phyloP scores from a whole-genome alignment of 129 eudicot genomes.

The Flaveria trinervia region DNA sequence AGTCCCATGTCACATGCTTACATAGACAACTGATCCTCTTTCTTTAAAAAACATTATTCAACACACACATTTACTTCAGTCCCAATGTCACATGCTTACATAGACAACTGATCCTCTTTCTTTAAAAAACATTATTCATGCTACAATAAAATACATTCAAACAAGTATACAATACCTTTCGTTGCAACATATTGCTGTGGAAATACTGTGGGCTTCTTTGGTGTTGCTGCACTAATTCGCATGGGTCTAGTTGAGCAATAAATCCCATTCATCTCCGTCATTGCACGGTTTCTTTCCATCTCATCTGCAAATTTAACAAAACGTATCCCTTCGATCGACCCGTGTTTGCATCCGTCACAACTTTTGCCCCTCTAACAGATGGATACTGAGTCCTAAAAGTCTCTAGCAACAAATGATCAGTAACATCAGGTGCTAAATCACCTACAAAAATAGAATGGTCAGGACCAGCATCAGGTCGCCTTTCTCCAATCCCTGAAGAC shows the following conservation, averaged over 20 bases:
- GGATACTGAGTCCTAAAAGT: constrained; percentile 81
- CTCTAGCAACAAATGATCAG: constrained; percentile 86
- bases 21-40: background rate
- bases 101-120: background rate
- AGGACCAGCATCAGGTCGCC: constrained; percentile 77
- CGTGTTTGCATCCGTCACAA: constrained; percentile 86
- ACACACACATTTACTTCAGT: constrained; percentile 9
- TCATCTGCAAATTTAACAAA: constrained; percentile 98
- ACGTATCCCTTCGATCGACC: constrained; percentile 96
- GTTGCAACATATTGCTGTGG: constrained; percentile 72
- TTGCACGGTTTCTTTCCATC: constrained; percentile 85
- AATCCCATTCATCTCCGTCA: constrained; percentile 92
- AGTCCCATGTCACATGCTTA: background rate
- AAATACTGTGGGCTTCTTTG: constrained; percentile 72
- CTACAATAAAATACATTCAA: background rate
- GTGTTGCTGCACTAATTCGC: constrained; percentile 98
- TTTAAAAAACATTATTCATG: background rate
- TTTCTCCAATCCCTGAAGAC: constrained; percentile 90
- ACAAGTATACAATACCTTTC: constrained; percentile 49
- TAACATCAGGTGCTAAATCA: constrained; percentile 95
- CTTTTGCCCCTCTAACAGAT: constrained; percentile 97
- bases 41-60: background rate
- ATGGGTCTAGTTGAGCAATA: constrained; percentile 96
- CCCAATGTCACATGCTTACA: background rate
- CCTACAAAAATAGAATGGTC: constrained; percentile 98